phyloP scores from a whole-genome alignment of 331 rosid genomes.

The Saraca asoca region DNA sequence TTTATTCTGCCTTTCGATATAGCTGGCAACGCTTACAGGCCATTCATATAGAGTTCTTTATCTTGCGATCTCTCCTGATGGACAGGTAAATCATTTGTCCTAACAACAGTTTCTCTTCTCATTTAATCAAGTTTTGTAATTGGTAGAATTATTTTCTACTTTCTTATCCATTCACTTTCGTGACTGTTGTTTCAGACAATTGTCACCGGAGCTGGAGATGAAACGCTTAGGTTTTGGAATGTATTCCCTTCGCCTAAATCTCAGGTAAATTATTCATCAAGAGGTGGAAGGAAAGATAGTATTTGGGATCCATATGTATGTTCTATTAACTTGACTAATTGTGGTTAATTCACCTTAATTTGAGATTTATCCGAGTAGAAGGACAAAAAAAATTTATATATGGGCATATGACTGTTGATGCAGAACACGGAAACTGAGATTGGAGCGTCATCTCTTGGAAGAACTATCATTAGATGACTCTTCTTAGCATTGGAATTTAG shows the following conservation, averaged over 20 bases:
- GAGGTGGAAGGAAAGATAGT: neutral
- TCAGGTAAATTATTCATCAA: conserved; percentile 59
- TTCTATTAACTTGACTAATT: neutral
- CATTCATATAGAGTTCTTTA: conserved; percentile 92
- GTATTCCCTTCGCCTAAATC: conserved; percentile 97
- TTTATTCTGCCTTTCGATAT: conserved; percentile 35
- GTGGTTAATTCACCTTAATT: neutral
- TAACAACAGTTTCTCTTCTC: conserved; percentile 1
- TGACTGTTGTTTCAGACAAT: conserved; percentile 66
- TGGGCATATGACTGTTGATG: conserved; percentile 33
- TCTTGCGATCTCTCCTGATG: conserved; percentile 98
- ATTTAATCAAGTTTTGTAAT: neutral
- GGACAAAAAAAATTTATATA: conserved; percentile 2
- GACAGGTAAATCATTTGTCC: conserved; percentile 64
- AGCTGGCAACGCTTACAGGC: conserved; percentile 96
- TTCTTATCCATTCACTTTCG: conserved; percentile 11
- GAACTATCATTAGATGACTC: conserved; percentile 82
- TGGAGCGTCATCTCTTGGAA: conserved; percentile 93
- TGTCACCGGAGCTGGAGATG: conserved; percentile 99
- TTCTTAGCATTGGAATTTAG: conserved; percentile 17
- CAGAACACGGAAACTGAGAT: conserved; percentile 93
- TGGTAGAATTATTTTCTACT: conserved; percentile 15
- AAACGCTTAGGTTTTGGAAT: conserved; percentile 96
- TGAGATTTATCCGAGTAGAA: neutral
- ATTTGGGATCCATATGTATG: neutral